These are phyloP conservation scores for Aspergillus caelatus DNA, from an alignment of 2,329 filamentous ascomycete genomes.

Conservation along the genomic window DNA sequence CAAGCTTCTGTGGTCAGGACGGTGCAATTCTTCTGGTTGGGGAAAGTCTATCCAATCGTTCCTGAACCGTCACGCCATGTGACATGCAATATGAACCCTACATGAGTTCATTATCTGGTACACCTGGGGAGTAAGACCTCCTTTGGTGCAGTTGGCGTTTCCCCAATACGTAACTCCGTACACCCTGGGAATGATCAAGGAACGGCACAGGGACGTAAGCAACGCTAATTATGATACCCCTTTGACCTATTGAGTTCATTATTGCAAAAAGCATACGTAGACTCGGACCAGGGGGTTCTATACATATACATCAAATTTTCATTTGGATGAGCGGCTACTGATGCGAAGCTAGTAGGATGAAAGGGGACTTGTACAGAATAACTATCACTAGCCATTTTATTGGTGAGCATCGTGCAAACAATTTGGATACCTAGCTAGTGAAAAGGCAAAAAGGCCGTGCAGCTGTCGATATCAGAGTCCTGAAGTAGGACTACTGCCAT, in stretches of 20 bases:
- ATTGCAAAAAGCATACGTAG: background rate
- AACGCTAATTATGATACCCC: background rate
- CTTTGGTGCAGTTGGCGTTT: background rate
- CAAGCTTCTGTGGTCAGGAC: background rate
- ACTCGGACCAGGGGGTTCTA: background rate
- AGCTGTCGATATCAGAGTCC: background rate
- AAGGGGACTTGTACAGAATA: background rate
- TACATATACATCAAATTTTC: background rate
- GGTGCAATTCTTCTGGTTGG: background rate
- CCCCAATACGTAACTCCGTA: slow-evolving; percentile 1
- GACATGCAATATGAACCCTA: background rate
- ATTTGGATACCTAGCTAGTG: background rate
- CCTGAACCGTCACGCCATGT: background rate
- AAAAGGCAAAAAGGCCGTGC: background rate
- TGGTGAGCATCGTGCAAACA: background rate
- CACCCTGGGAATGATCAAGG: background rate
- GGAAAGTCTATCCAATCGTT: background rate
- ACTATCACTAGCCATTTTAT: background rate
- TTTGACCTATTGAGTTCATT: background rate
- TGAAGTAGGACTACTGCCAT: background rate
- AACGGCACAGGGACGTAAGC: background rate
- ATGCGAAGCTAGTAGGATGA: background rate
- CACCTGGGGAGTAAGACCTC: background rate
- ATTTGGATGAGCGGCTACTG: background rate
- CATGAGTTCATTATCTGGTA: background rate